Conservation (phyloP, 345 rosid genomes). For the Erodium maritimum region DNA sequence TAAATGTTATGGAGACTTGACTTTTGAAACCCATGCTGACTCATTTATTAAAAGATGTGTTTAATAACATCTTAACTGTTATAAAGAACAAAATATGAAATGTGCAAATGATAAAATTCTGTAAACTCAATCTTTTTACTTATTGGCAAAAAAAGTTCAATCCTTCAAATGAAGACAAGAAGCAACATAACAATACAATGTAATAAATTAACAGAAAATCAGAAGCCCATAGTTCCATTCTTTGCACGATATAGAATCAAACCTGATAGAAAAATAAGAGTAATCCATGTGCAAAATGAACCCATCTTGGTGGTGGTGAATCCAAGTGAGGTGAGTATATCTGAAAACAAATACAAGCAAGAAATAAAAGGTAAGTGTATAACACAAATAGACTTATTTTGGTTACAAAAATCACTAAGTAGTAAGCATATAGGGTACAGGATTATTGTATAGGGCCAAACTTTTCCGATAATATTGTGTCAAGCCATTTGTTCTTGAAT, state of each 20-base stretch:
- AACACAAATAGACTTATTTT: background rate
- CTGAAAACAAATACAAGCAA: conserved; percentile 19
- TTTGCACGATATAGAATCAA: conserved; percentile 7
- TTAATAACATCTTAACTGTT: too few species aligned
- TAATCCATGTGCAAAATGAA: conserved; percentile 77
- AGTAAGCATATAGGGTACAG: background rate
- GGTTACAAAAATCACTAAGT: background rate
- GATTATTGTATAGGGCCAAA: background rate
- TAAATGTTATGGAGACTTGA: too few species aligned
- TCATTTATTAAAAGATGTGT: too few species aligned
- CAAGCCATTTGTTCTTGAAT: background rate
- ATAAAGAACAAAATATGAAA: too few species aligned
- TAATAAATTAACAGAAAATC: too few species aligned
- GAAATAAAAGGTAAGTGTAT: background rate
- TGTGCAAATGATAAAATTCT: too few species aligned
- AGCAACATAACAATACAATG: too few species aligned
- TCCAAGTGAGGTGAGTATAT: conserved; percentile 79
- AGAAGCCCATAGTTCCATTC: too few species aligned
- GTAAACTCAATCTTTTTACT: too few species aligned
- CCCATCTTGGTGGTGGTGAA: conserved; percentile 95
- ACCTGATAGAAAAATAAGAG: conserved; percentile 97
- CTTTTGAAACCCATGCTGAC: too few species aligned
- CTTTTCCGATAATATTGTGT: background rate
- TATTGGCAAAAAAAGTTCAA: too few species aligned
- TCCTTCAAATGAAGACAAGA: too few species aligned